Evolutionary conservation across 148 eudicot species (phyloP).

Genomic region (Spergularia bocconei): DNA sequence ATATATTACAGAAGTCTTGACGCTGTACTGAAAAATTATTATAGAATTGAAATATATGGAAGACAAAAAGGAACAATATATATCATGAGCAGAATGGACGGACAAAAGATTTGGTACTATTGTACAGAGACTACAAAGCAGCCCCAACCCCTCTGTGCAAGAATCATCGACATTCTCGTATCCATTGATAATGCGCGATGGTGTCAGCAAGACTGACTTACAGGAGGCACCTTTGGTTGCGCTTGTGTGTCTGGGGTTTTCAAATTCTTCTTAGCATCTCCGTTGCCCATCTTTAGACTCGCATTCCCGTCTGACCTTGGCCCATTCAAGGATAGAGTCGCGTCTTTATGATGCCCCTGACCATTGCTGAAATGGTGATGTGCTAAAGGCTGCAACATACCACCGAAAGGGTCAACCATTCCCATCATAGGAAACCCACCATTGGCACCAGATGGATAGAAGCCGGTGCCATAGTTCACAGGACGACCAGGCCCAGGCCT

Average conservation of each 20-base stretch:
- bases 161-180: conserved; percentile 36
- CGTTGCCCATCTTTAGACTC: conserved; percentile 21
- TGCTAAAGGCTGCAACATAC: conserved; percentile 10
- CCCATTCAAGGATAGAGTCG: conserved; percentile 3
- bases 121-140: conserved; percentile 32
- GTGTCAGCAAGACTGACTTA: conserved; percentile 40
- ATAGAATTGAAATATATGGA: conserved; percentile 25
- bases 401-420: conserved; percentile 20
- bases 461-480: conserved; percentile 40
- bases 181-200: conserved; percentile 6
- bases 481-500: conserved; percentile 30
- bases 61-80: conserved; percentile 22
- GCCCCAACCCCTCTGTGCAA: conserved; percentile 37
- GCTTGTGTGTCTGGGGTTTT: conserved; percentile 23
- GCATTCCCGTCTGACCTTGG: conserved; percentile 23
- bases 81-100: conserved; percentile 24
- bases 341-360: conserved; percentile 15
- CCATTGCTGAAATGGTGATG: conserved; percentile 16
- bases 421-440: conserved; percentile 43
- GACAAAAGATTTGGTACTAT: conserved; percentile 27
- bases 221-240: conserved; percentile 20
- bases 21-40: conserved; percentile 33
- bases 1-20: conserved; percentile 37
- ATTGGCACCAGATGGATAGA: conserved; percentile 43
- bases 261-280: conserved; percentile 26